Conservation (phyloP, 805 yeast species). For the Ogataea sp. region DNA sequence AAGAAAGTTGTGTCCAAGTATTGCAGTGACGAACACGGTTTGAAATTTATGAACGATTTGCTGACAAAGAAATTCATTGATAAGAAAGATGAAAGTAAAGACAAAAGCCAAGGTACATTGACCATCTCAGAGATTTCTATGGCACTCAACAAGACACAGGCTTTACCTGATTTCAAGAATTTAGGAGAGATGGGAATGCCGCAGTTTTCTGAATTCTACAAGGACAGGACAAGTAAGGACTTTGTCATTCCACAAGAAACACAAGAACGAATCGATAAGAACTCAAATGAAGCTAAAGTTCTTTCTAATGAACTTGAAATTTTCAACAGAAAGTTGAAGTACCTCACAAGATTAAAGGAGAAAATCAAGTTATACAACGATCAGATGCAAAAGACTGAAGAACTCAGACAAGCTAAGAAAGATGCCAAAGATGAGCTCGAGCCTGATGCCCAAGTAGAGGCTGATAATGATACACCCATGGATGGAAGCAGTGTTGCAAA, state of each 20-base stretch:
- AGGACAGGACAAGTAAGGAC: not conserved
- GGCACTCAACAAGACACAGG: constrained; percentile 10
- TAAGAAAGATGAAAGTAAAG: constrained; percentile 1
- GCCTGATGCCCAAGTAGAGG: constrained; percentile 29
- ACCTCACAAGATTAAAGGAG: constrained; percentile 16
- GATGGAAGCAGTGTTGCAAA: constrained; percentile 7
- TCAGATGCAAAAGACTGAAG: not conserved
- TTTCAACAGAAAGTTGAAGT: constrained; percentile 7
- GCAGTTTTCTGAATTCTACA: constrained; percentile 19
- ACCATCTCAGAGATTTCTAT: constrained; percentile 5
- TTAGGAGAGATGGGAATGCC: constrained; percentile 35
- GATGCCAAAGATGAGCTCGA: constrained; percentile 6
- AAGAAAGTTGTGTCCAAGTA: constrained; percentile 52
- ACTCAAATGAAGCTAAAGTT: not conserved
- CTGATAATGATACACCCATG: not conserved
- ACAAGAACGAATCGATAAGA: too few species aligned
- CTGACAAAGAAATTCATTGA: constrained; percentile 14
- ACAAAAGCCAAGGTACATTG: not conserved
- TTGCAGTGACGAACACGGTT: constrained; percentile 70
- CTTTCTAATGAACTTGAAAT: constrained; percentile 2
- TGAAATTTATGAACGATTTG: constrained; percentile 27
- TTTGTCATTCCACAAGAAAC: not conserved
- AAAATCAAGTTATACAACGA: constrained; percentile 8
- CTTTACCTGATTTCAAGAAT: constrained; percentile 13
- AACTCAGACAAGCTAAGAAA: not conserved